Evolutionary conservation across 1,284 basidiomycete genomes (phyloP), one percentile per base, ranked within the genome.

Genomic region (Mycocalia duriaeana): DNA sequence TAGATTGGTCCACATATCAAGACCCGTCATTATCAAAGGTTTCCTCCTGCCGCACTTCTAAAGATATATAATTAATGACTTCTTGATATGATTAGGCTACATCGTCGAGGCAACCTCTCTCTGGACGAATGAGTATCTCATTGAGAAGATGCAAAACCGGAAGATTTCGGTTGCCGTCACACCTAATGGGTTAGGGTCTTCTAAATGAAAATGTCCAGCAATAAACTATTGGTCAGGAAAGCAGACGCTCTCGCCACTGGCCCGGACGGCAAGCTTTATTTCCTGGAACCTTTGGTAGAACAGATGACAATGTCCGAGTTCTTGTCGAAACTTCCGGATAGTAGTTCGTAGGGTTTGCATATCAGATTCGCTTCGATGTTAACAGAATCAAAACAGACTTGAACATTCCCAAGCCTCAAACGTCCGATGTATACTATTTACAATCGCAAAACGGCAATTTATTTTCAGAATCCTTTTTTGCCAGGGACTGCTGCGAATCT

Each of bases 391-490:
- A n/a, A n/a, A n/a, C n/a, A n/a, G n/a, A n/a, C n/a, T n/a, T n/a
- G n/a, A n/a, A n/a, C n/a, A n/a, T n/a, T n/a, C n/a, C n/a, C n/a
- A n/a, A n/a, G n/a, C 34, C 37, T 20, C 11, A 13, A 38, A 38
- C 37, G 7, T 49, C 57, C 16, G 77, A 87, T 45, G 74, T 84
- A 3, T 68, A 74, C 50, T 95, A 94, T 63, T 72, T 95, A 5
- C 93, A 95, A 63, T 90, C 87, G 2, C 93, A 95, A 64, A 91
- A 95, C 62, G 92, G 92, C 8, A 95, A 95, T 62, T 57, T 95
- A 25, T 89, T 80, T 55, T 73, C 78, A 1, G 66, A 59, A 48
- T 57, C 59, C 36, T 72, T 70, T 55, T 79, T 76, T 50, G 58
- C 64, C 16, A 53, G 57, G 4, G 57, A 53, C 24, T 53, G 49